Conservation (phyloP, 2,329 filamentous ascomycete species). For the Penicillium sp. region DNA sequence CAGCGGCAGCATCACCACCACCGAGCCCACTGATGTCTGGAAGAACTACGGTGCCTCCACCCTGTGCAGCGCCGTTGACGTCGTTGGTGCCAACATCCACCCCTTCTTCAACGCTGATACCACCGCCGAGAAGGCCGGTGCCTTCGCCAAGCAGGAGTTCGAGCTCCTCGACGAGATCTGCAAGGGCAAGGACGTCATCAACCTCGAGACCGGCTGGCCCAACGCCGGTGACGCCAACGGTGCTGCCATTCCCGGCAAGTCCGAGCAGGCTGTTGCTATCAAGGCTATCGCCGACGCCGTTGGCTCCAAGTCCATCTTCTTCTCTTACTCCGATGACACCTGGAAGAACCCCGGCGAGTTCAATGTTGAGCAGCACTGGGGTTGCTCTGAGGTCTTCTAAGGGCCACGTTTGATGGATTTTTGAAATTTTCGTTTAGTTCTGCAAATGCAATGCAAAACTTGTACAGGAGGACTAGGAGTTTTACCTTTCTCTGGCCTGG, state of each 20-base stretch:
- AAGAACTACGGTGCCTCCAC: conserved; percentile 53
- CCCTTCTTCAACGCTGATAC: conserved; percentile 84
- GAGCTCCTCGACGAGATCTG: conserved; percentile 69
- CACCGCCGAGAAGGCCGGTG: conserved; percentile 64
- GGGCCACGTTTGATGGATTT: conserved; percentile 7
- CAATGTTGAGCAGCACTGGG: conserved; percentile 78
- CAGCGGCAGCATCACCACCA: conserved; percentile 73
- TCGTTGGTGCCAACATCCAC: conserved; percentile 84
- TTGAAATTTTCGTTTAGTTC: conserved; percentile 18
- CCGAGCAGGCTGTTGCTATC: conserved; percentile 72
- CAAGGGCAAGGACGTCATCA: conserved; percentile 68
- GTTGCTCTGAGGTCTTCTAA: conserved; percentile 58
- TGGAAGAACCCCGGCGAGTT: conserved; percentile 76
- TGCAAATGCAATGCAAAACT: conserved; percentile 23
- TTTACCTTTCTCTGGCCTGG: conserved; percentile 16
- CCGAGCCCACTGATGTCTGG: conserved; percentile 81
- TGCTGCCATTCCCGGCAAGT: conserved; percentile 63
- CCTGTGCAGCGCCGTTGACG: conserved; percentile 73
- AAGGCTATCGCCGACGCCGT: conserved; percentile 64
- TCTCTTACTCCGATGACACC: conserved; percentile 73
- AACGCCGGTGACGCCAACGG: conserved; percentile 68
- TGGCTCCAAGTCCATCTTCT: conserved; percentile 72
- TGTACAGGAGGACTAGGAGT: conserved; percentile 30
- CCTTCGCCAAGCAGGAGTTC: conserved; percentile 73
- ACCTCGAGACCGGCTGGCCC: conserved; percentile 92